Conservation (phyloP, 768 basidiomycete genomes). For the Rhizopogon vulgaris region DNA sequence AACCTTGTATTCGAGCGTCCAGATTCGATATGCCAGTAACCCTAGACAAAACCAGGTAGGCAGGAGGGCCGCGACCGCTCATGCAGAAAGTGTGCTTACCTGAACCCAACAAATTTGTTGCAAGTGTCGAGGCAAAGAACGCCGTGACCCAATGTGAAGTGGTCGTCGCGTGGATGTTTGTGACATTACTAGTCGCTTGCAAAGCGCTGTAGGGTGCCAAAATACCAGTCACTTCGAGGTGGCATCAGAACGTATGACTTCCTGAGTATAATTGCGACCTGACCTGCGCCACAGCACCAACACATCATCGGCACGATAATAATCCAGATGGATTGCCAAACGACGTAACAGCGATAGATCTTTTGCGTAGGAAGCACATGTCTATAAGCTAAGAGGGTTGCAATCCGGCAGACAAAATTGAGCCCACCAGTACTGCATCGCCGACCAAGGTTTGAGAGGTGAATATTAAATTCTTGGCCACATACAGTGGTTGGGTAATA, state of each 20-base stretch:
- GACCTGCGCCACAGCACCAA: conserved; percentile 2
- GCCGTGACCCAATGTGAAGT: conserved; percentile 4
- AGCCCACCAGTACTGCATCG: conserved; percentile 2
- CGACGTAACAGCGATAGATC: conserved; percentile 1
- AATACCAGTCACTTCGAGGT: not conserved
- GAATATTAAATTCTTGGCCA: conserved; percentile 18
- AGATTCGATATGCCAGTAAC: not conserved
- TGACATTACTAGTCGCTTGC: not conserved
- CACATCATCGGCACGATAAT: conserved; percentile 4
- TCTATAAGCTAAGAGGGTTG: not conserved
- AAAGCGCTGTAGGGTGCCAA: not conserved
- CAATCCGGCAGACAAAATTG: not conserved
- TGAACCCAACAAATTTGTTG: conserved; percentile 3
- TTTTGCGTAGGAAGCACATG: conserved; percentile 2
- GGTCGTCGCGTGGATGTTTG: not conserved
- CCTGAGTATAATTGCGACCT: not conserved
- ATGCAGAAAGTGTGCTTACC: not conserved
- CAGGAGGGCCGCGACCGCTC: not conserved
- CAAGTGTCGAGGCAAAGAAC: conserved; percentile 1
- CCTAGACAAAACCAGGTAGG: not conserved
- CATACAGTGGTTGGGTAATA: conserved; percentile 11
- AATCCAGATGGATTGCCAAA: conserved; percentile 8
- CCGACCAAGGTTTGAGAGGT: conserved; percentile 5
- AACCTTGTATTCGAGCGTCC: not conserved
- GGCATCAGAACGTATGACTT: not conserved